A percentile compares a stretch with the other conserved stretches of the same genome.
Conservation (phyloP, 208 protist species). For the Angomonas ambiguus region DNA sequence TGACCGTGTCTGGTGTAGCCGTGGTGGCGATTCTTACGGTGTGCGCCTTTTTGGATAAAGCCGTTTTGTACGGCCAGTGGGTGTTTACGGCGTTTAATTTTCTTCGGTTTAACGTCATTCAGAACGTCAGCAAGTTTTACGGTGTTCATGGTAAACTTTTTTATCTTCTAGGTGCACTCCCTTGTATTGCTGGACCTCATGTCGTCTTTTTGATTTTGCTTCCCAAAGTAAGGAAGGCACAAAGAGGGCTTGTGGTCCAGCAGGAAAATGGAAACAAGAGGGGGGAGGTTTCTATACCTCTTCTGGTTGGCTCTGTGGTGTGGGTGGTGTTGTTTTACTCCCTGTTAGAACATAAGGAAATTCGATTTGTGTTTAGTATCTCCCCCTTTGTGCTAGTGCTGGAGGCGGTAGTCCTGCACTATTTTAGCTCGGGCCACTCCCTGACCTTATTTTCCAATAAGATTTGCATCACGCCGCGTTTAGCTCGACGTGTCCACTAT, state of each 20-base stretch:
- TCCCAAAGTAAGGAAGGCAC: background rate
- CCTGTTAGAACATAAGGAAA: conserved; percentile 91
- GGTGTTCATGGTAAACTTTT: conserved; percentile 85
- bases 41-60: conserved; percentile 40
- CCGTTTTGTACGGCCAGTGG: conserved; percentile 40
- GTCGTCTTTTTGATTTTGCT: conserved; percentile 20
- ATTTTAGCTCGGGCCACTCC: background rate
- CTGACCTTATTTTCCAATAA: background rate
- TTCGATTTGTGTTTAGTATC: conserved; percentile 80
- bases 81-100: conserved; percentile 64
- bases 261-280: background rate
- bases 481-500: background rate
- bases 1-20: conserved; percentile 21
- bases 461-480: background rate
- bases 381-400: conserved; percentile 49
- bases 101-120: conserved; percentile 86
- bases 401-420: conserved; percentile 30
- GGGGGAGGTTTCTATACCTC: background rate
- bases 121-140: conserved; percentile 78
- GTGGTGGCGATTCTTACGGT: conserved; percentile 16
- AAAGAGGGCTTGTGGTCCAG: background rate
- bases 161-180: conserved; percentile 73
- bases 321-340: conserved; percentile 74
- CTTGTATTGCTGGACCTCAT: conserved; percentile 41
- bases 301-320: conserved; percentile 4